Evolutionary conservation across 2,329 filamentous ascomycete species (phyloP), one percentile per base, ranked within the genome.

Genomic region (Chalara sp.): DNA sequence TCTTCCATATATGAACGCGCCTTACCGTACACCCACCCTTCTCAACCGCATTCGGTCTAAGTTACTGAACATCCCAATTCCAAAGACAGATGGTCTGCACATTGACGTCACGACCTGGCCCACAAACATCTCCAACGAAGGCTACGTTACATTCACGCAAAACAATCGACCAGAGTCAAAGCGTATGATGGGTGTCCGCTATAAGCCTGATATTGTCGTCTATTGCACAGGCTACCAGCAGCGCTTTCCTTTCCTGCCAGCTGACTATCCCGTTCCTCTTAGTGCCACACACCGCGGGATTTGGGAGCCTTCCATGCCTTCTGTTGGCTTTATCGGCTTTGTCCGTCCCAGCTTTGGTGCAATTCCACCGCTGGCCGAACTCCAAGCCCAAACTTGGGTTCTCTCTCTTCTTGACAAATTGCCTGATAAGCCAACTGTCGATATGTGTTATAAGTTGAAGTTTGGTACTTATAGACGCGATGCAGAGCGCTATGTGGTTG

Each of bases 251-350:
- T 76, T 75, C 55, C 59, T 76, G 6, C 57, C 63, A 11, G 53
- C 58, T 1, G 57, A 57, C 1, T 74, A 73, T 49, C 72, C 76
- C 0, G 67, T 64, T 5, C 71, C 76, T 6, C 63, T 72, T 45
- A 72, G 79, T 44, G 65, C 71, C 21, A 72, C 75, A 53, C 73
- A 81, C 11, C 73, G 78, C n/a, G 69, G 74, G 13, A 69, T 84
- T 44, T 82, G 81, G 61, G 67, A 64, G 30, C 49, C 59, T 3
- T 62, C 61, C 4, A 67, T 73, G 33, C 62, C 70, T 1, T 65
- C 65, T 0, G 56, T 75, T 0, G 72, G 66, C 3, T 76, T 72
- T 55, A 72, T 76, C 46, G 74, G 74, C 6, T 76, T 76, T 50
- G 64, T 76, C 5, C 67, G 74, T 0, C 74, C 73, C 4, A 63